A percentile compares a stretch with the other conserved stretches of the same genome.
Evolutionary conservation across 2,329 filamentous ascomycete species (phyloP).

Genomic region (Lasiodiplodia gonubiensis): DNA sequence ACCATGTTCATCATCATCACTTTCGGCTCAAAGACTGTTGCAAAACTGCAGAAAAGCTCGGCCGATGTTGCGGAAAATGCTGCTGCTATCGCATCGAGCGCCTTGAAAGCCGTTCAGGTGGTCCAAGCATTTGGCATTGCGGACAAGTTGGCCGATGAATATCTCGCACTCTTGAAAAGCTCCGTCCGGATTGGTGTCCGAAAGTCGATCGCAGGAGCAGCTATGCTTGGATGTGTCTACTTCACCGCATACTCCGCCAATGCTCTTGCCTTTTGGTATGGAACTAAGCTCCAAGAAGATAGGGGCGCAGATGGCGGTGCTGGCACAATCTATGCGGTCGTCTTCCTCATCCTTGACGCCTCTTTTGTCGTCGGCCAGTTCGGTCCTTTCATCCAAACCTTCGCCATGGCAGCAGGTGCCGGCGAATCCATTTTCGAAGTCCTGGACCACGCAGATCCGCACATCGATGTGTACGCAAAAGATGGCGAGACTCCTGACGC

Average conservation of each 20-base stretch:
- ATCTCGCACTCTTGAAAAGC: conserved; percentile 42
- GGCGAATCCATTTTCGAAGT: conserved; percentile 54
- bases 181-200: conserved; percentile 47
- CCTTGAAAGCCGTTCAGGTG: conserved; percentile 53
- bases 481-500: conserved; percentile 35
- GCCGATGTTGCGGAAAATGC: conserved; percentile 49
- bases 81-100: conserved; percentile 52
- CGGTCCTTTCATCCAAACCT: conserved; percentile 66
- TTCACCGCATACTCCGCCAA: conserved; percentile 55
- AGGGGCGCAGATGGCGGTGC: conserved; percentile 44
- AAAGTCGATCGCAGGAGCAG: conserved; percentile 48
- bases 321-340: conserved; percentile 66
- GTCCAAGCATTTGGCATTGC: conserved; percentile 56
- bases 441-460: conserved; percentile 47
- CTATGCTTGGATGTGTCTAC: conserved; percentile 52
- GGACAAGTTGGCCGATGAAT: conserved; percentile 47
- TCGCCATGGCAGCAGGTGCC: conserved; percentile 59
- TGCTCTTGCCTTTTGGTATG: conserved; percentile 54
- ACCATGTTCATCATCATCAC: conserved; percentile 53
- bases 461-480: conserved; percentile 48
- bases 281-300: conserved; percentile 35
- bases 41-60: conserved; percentile 48
- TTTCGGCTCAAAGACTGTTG: conserved; percentile 49
- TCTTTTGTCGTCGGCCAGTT: conserved; percentile 68
- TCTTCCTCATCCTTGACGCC: conserved; percentile 68